phyloP scores from a whole-genome alignment of 371 early-diverging fungal species.

The Rhizomucor miehei region DNA sequence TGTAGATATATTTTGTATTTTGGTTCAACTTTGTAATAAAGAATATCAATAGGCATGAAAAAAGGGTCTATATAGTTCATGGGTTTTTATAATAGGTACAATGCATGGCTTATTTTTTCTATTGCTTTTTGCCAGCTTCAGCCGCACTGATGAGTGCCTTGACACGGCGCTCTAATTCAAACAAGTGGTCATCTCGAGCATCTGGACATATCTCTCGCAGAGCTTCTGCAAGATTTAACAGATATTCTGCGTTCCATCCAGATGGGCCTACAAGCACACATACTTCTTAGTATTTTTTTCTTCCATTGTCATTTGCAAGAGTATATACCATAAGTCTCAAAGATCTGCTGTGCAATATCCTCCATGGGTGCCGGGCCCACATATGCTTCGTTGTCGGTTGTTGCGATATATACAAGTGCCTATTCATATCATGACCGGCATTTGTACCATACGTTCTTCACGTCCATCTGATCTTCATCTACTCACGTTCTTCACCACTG shows the following conservation, averaged over 20 bases:
- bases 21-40: too few relatives aligned
- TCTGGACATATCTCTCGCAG: constrained; percentile 58
- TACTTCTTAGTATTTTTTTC: too few relatives aligned
- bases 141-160: constrained; percentile 12
- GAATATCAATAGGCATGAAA: too few relatives aligned
- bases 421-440: constrained; percentile 12
- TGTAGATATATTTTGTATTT: not conserved
- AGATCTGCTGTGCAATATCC: constrained; percentile 74
- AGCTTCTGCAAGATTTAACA: constrained; percentile 67
- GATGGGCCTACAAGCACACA: constrained; percentile 53
- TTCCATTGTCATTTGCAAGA: not conserved
- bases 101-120: not conserved
- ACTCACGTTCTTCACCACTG: constrained; percentile 52
- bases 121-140: not conserved
- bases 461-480: not conserved
- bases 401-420: constrained; percentile 84
- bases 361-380: constrained; percentile 72
- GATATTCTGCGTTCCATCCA: constrained; percentile 77
- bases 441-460: not conserved
- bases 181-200: constrained; percentile 62
- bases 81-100: too few relatives aligned
- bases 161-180: constrained; percentile 57
- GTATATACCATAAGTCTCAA: constrained; percentile 55
- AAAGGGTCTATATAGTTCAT: too few relatives aligned
- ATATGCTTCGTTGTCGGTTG: constrained; percentile 78